Conservation (phyloP, 2,329 filamentous ascomycete genomes). For the Calycina herbarum region DNA sequence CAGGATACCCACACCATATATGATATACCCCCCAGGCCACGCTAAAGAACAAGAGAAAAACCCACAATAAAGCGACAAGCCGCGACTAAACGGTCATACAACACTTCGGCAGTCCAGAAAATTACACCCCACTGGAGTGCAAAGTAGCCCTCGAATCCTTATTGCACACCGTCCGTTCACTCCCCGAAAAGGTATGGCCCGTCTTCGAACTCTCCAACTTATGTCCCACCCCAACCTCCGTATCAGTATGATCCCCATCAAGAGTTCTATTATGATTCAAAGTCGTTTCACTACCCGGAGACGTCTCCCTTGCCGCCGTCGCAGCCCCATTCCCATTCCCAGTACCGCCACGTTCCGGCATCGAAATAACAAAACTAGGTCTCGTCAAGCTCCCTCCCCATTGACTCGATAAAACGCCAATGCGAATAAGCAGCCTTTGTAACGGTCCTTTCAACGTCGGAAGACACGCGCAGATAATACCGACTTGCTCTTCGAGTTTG, state of each 20-base stretch:
- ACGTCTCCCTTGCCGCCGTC: background rate
- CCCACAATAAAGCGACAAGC: no score
- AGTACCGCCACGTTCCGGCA: background rate
- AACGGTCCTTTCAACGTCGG: slow-evolving; percentile 17
- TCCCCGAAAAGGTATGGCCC: background rate
- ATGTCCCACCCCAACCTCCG: no score
- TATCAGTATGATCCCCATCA: no score
- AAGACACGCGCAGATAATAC: slow-evolving; percentile 21
- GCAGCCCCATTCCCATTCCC: background rate
- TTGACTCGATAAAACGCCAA: slow-evolving; percentile 13
- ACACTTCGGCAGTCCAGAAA: no score
- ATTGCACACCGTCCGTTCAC: background rate
- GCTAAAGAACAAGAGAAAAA: no score
- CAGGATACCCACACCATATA: no score
- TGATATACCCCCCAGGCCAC: no score
- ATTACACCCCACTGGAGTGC: background rate
- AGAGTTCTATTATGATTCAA: no score
- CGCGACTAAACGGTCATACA: no score
- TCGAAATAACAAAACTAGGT: slow-evolving; percentile 13
- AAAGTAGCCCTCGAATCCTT: background rate
- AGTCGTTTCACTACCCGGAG: background rate
- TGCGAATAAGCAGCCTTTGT: slow-evolving; percentile 13
- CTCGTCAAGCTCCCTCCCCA: background rate
- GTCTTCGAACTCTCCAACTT: no score
- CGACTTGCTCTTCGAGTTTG: slow-evolving; percentile 19